phyloP scores from a whole-genome alignment of 352 stramenopile species.

The Phytopythium sindhum region DNA sequence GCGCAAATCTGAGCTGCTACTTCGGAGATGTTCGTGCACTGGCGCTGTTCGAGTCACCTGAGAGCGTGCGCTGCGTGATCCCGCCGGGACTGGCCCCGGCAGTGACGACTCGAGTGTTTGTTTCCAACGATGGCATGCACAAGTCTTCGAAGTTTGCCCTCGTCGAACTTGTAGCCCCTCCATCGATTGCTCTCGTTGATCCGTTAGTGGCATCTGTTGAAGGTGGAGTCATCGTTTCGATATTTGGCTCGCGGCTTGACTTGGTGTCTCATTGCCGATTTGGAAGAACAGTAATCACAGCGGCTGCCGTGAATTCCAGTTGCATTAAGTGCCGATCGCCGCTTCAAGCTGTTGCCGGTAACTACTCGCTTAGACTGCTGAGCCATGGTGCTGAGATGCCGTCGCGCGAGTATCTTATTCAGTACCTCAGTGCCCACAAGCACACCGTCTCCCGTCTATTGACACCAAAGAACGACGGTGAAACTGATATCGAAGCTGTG shows the following conservation, averaged over 20 bases:
- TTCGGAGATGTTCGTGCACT: conserved; percentile 30
- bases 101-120: conserved; percentile 20
- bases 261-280: conserved; percentile 74
- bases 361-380: conserved; percentile 41
- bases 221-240: conserved; percentile 35
- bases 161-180: conserved; percentile 47
- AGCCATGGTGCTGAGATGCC: conserved; percentile 38
- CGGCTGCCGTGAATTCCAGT: conserved; percentile 22
- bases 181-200: conserved; percentile 34
- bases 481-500: not conserved
- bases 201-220: conserved; percentile 22
- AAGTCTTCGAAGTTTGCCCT: conserved; percentile 36
- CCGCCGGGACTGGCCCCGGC: conserved; percentile 23
- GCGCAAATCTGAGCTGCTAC: conserved; percentile 47
- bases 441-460: conserved; percentile 1
- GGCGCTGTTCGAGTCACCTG: conserved; percentile 32
- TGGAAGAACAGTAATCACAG: conserved; percentile 26
- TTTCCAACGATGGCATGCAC: conserved; percentile 50
- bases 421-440: conserved; percentile 28
- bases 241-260: conserved; percentile 52
- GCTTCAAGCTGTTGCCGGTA: conserved; percentile 24
- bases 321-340: conserved; percentile 39
- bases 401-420: conserved; percentile 32
- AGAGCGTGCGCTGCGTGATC: conserved; percentile 32
- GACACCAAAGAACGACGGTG: not conserved